Conservation (phyloP, 2,329 filamentous ascomycete genomes). For the Tetracladium maxilliforme region DNA sequence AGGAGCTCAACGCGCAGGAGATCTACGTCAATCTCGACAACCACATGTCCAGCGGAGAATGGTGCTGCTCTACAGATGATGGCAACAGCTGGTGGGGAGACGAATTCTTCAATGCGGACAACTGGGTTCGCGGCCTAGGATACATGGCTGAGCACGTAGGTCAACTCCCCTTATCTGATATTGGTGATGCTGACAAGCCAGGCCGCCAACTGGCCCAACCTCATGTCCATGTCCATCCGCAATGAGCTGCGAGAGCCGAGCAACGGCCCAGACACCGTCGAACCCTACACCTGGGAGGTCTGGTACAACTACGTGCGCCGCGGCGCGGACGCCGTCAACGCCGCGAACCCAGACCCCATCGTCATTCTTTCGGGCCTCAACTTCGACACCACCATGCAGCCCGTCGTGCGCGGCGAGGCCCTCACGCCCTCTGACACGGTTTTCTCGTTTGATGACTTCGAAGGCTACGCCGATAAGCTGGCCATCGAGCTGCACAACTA, state of each 20-base stretch:
- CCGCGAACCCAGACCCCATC: slow-evolving; percentile 24
- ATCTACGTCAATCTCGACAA: slow-evolving; percentile 47
- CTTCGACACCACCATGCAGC: slow-evolving; percentile 23
- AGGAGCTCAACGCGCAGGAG: slow-evolving; percentile 35
- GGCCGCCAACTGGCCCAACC: slow-evolving; percentile 19
- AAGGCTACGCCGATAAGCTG: slow-evolving; percentile 25
- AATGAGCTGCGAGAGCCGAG: slow-evolving; percentile 21
- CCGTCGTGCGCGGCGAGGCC: slow-evolving; percentile 29
- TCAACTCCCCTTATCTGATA: slow-evolving; percentile 11
- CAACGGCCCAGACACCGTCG: slow-evolving; percentile 3
- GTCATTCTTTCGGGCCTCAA: slow-evolving; percentile 31
- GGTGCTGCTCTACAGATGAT: slow-evolving; percentile 40
- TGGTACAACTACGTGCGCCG: slow-evolving; percentile 27
- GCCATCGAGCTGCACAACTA: slow-evolving; percentile 34
- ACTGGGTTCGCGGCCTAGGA: slow-evolving; percentile 43
- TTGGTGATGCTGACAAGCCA: slow-evolving; percentile 18
- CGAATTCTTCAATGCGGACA: slow-evolving; percentile 36
- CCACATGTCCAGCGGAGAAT: slow-evolving; percentile 40
- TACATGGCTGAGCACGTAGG: slow-evolving; percentile 46
- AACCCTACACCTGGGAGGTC: slow-evolving; percentile 24
- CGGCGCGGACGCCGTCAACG: slow-evolving; percentile 23
- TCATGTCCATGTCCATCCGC: slow-evolving; percentile 17
- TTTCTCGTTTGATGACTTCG: slow-evolving; percentile 25
- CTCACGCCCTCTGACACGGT: slow-evolving; percentile 28
- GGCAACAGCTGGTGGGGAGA: slow-evolving; percentile 50